These are phyloP conservation scores for Daldinia eschscholtzii DNA, from an alignment of 2,329 filamentous ascomycete genomes.

Conservation along the genomic window DNA sequence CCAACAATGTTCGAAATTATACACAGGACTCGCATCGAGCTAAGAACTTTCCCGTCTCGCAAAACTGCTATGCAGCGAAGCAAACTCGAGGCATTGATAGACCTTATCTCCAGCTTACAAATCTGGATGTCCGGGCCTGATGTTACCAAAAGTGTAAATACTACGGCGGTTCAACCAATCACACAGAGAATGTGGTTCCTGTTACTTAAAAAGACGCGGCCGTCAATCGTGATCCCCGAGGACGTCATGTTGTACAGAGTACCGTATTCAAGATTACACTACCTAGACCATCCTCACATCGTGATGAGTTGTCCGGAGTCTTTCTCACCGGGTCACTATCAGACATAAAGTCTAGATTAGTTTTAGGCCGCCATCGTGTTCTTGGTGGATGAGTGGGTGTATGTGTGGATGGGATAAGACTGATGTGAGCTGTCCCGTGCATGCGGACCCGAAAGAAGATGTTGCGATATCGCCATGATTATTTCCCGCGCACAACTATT, in stretches of 20 bases:
- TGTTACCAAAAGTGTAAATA: slow-evolving; percentile 20
- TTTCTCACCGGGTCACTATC: slow-evolving; percentile 23
- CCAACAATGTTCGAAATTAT: slow-evolving; percentile 14
- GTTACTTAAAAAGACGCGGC: slow-evolving; percentile 32
- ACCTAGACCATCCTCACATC: slow-evolving; percentile 2
- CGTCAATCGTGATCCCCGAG: slow-evolving; percentile 23
- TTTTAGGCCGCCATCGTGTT: neutral
- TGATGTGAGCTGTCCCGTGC: slow-evolving; percentile 25
- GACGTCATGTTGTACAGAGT: slow-evolving; percentile 23
- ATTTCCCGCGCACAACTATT: slow-evolving; percentile 1
- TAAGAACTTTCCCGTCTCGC: slow-evolving; percentile 19
- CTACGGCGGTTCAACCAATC: slow-evolving; percentile 25
- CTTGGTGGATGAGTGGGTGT: slow-evolving; percentile 5
- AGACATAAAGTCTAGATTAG: slow-evolving; percentile 21
- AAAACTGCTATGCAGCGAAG: slow-evolving; percentile 1
- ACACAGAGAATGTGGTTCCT: slow-evolving; percentile 30
- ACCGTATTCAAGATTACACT: slow-evolving; percentile 13
- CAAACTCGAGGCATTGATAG: slow-evolving; percentile 1
- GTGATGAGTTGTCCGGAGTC: slow-evolving; percentile 17
- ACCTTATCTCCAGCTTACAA: slow-evolving; percentile 20
- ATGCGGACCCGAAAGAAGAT: slow-evolving; percentile 10
- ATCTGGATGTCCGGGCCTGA: slow-evolving; percentile 20
- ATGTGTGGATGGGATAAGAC: slow-evolving; percentile 15
- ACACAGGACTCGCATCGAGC: slow-evolving; percentile 12
- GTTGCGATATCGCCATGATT: slow-evolving; percentile 31